Percentiles rank a stretch among this genome's conserved stretches.
phyloP scores from a whole-genome alignment of 495 filamentous ascomycete species.

The Platismatia glauca region DNA sequence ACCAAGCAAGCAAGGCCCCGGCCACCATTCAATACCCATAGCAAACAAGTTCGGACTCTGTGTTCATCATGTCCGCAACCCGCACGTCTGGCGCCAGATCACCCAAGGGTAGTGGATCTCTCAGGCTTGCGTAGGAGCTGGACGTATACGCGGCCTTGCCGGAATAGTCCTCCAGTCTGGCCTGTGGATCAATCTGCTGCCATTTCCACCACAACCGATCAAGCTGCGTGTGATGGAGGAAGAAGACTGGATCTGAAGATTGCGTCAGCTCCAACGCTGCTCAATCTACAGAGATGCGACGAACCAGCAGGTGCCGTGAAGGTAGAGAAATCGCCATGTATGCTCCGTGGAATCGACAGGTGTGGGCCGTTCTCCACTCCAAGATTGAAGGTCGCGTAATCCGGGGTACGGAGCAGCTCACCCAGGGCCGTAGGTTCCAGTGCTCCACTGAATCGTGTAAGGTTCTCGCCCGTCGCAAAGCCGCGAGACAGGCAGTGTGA shows the following conservation, averaged over 20 bases:
- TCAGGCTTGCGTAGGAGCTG: background rate
- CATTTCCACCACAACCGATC: conserved; percentile 52
- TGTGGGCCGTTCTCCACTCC: conserved; percentile 25
- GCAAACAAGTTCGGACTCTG: background rate
- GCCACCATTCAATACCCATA: background rate
- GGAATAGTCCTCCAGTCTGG: background rate
- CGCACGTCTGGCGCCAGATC: background rate
- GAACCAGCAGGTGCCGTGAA: conserved; percentile 6
- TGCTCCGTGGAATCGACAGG: conserved; percentile 18
- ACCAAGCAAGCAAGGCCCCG: no score
- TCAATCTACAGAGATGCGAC: background rate
- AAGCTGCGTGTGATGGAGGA: conserved; percentile 48
- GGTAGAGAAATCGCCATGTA: conserved; percentile 22
- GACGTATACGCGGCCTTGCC: conserved; percentile 1
- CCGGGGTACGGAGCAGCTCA: background rate
- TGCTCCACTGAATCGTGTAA: background rate
- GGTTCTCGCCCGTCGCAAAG: conserved; percentile 1
- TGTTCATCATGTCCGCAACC: background rate
- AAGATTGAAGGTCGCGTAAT: conserved; percentile 20
- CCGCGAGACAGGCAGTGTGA: conserved; percentile 24
- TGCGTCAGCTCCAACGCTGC: conserved; percentile 3
- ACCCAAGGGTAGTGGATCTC: background rate
- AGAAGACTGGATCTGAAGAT: conserved; percentile 43
- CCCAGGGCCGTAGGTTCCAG: background rate
- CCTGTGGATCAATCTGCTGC: conserved; percentile 38